Evolutionary conservation across 805 yeast species (phyloP).

Genomic region (Wickerhamiella lipophila): DNA sequence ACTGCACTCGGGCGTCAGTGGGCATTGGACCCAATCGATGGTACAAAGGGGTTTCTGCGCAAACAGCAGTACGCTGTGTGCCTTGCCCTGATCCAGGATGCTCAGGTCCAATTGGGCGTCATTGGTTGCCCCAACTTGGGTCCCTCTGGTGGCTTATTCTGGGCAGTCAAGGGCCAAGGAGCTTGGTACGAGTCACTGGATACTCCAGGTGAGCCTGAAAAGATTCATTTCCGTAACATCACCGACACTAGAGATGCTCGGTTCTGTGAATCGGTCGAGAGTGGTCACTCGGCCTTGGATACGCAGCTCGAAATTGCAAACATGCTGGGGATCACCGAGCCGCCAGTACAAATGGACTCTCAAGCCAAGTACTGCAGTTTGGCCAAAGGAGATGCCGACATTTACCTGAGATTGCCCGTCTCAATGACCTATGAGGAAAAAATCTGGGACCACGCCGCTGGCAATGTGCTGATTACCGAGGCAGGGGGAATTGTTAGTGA

Average conservation of each 20-base stretch:
- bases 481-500: constrained; percentile 90
- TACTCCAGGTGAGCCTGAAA: constrained; percentile 25
- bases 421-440: constrained; percentile 70
- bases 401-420: constrained; percentile 79
- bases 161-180: constrained; percentile 57
- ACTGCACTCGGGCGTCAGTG: constrained; percentile 74
- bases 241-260: constrained; percentile 38
- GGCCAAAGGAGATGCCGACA: constrained; percentile 83
- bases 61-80: constrained; percentile 97
- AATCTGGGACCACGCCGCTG: constrained; percentile 99
- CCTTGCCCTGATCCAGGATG: constrained; percentile 75
- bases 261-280: constrained; percentile 89
- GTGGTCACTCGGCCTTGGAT: constrained; percentile 85
- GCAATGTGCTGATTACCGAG: constrained; percentile 71
- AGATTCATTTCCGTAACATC: constrained; percentile 42
- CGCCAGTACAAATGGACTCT: constrained; percentile 70
- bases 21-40: constrained; percentile 98
- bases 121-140: constrained; percentile 91
- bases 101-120: constrained; percentile 75
- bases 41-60: constrained; percentile 90
- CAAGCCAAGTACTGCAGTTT: constrained; percentile 93
- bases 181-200: constrained; percentile 41
- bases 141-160: constrained; percentile 59
- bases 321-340: constrained; percentile 43
- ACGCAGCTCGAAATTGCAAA: constrained; percentile 67